Evolutionary conservation across 108 stramenopile species (phyloP).

Genomic region (Pseudonitzschia multiseries): DNA sequence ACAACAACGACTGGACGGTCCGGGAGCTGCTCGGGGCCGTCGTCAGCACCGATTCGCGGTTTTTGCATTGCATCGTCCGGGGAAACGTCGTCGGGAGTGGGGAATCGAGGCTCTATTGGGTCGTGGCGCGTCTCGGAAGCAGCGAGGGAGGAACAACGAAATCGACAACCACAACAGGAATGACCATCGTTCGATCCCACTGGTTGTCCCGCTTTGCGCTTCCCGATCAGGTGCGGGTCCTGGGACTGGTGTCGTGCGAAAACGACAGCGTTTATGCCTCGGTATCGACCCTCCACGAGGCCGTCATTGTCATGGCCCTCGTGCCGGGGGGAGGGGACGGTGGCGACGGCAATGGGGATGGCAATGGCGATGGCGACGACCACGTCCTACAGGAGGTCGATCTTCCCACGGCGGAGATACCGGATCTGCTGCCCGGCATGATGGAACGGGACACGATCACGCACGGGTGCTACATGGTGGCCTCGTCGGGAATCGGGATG

Average conservation of each 20-base stretch:
- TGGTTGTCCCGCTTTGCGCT: constrained; percentile 43
- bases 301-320: constrained; percentile 37
- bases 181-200: constrained; percentile 21
- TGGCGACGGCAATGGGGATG: not conserved
- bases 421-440: constrained; percentile 32
- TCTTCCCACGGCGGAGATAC: constrained; percentile 30
- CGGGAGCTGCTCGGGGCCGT: constrained; percentile 14
- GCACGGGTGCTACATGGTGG: constrained; percentile 36
- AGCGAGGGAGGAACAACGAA: constrained; percentile 4
- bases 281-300: constrained; percentile 16
- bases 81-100: constrained; percentile 1
- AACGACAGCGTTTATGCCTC: constrained; percentile 37
- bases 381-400: constrained; percentile 46
- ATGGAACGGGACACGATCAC: constrained; percentile 39
- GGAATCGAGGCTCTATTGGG: constrained; percentile 30
- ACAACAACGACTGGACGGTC: constrained; percentile 6
- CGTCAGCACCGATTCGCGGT: constrained; percentile 5
- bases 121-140: constrained; percentile 17
- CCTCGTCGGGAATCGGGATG: constrained; percentile 31
- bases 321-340: not conserved
- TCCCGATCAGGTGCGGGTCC: constrained; percentile 15
- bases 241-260: constrained; percentile 28
- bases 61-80: constrained; percentile 29
- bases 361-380: not conserved
- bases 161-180: not conserved